Percentiles rank a stretch among this genome's conserved stretches.
Conservation (phyloP, 2,329 filamentous ascomycete species). For the Alternaria sp. region DNA sequence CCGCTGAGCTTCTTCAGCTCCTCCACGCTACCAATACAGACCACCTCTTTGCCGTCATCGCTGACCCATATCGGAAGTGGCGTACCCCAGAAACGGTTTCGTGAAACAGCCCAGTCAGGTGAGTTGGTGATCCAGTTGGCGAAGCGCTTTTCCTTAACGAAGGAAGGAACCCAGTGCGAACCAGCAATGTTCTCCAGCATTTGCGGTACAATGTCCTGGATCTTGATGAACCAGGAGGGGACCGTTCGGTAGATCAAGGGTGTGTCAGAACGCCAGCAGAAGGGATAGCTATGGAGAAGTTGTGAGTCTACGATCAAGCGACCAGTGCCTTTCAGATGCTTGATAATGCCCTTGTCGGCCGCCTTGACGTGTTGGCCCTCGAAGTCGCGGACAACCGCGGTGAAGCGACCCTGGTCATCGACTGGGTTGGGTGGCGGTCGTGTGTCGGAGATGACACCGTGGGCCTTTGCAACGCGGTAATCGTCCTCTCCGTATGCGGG, state of each 20-base stretch:
- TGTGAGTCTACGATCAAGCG: slow-evolving; percentile 85
- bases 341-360: slow-evolving; percentile 92
- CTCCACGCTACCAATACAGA: slow-evolving; percentile 83
- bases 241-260: slow-evolving; percentile 92
- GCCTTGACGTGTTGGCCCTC: slow-evolving; percentile 87
- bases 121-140: slow-evolving; percentile 90
- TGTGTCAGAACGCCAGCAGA: slow-evolving; percentile 94
- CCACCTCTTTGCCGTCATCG: slow-evolving; percentile 83
- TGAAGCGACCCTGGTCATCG: slow-evolving; percentile 83
- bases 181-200: slow-evolving; percentile 91
- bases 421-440: slow-evolving; percentile 88
- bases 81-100: slow-evolving; percentile 95
- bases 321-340: slow-evolving; percentile 78
- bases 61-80: slow-evolving; percentile 92
- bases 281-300: slow-evolving; percentile 88
- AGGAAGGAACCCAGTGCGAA: slow-evolving; percentile 89
- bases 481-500: slow-evolving; percentile 96
- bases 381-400: slow-evolving; percentile 77
- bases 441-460: slow-evolving; percentile 77
- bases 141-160: slow-evolving; percentile 91
- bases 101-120: slow-evolving; percentile 92
- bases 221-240: slow-evolving; percentile 93
- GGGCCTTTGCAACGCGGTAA: slow-evolving; percentile 80
- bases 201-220: slow-evolving; percentile 79
- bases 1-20: slow-evolving; percentile 87